Percentiles rank a stretch among this genome's conserved stretches.
Evolutionary conservation across 1,139 yeast species (phyloP).

Genomic region (Sugiyamaella neomexicana): DNA sequence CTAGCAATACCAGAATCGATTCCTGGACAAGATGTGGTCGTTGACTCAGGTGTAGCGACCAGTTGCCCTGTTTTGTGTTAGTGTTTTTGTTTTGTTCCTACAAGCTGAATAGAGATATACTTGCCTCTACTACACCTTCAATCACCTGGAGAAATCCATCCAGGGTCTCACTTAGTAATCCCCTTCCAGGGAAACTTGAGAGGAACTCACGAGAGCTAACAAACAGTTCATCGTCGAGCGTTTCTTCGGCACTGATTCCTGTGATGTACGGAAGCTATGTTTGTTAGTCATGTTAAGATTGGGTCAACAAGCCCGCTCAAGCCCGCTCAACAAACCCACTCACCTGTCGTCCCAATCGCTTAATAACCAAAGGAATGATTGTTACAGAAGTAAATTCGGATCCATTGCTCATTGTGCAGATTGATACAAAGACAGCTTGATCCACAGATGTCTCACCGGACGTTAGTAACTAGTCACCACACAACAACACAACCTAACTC

Average conservation of each 20-base stretch:
- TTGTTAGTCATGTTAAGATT: background rate
- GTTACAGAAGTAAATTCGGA: constrained; percentile 15
- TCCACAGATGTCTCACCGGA: too few species aligned
- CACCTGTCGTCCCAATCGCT: constrained; percentile 23
- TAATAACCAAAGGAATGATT: constrained; percentile 23
- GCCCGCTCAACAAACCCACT: background rate
- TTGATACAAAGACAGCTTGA: background rate
- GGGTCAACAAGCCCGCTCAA: background rate
- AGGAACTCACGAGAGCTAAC: constrained; percentile 29
- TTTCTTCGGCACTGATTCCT: constrained; percentile 33
- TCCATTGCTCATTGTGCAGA: constrained; percentile 12
- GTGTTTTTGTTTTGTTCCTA: too few species aligned
- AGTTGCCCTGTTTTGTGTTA: constrained; percentile 17
- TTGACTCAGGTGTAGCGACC: constrained; percentile 33
- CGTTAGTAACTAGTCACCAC: too few species aligned
- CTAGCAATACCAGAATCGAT: constrained; percentile 36
- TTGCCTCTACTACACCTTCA: constrained; percentile 25
- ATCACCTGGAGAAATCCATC: constrained; percentile 27
- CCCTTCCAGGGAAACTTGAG: constrained; percentile 28
- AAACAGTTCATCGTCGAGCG: constrained; percentile 30
- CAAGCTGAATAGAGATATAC: too few species aligned
- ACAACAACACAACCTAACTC: too few species aligned
- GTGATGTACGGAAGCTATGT: constrained; percentile 35
- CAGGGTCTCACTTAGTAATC: constrained; percentile 29
- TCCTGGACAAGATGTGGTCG: constrained; percentile 32